phyloP scores from a whole-genome alignment of 1,139 yeast species.

The Hansenula sp. region DNA sequence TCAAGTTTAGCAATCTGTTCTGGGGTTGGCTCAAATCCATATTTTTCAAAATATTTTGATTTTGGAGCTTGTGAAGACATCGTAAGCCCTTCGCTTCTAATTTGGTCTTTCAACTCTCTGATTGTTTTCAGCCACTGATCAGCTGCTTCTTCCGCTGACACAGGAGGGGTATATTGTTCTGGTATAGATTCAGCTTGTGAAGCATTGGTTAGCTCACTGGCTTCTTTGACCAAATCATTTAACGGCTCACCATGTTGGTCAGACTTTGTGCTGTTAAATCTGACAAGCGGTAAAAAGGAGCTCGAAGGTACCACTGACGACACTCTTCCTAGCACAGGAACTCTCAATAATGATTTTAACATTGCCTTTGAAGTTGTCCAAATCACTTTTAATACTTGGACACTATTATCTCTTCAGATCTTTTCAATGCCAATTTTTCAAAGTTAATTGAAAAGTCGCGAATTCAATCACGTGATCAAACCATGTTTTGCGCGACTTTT shows the following conservation, averaged over 20 bases:
- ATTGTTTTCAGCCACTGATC: constrained; percentile 22
- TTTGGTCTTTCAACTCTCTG: constrained; percentile 17
- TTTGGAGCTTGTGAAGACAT: constrained; percentile 12
- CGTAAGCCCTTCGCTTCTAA: constrained; percentile 18
- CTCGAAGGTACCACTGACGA: neutral
- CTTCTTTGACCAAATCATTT: neutral
- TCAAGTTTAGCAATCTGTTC: constrained; percentile 21
- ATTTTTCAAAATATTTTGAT: constrained; percentile 14
- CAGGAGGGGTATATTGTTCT: constrained; percentile 3
- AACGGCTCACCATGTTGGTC: too few relatives aligned
- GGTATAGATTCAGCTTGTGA: neutral
- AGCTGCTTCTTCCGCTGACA: constrained; percentile 14
- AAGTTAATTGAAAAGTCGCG: too few relatives aligned
- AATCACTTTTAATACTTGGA: too few relatives aligned
- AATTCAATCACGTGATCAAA: too few relatives aligned
- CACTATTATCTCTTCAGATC: neutral
- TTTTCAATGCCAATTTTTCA: neutral
- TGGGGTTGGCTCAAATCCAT: constrained; percentile 19
- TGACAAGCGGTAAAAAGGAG: neutral
- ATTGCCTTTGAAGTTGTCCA: constrained; percentile 1
- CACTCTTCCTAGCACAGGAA: neutral
- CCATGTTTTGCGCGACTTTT: too few relatives aligned
- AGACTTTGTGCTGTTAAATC: constrained; percentile 14
- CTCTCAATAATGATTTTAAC: constrained; percentile 13
- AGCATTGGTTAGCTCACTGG: constrained; percentile 4